Conservation (phyloP, 116 monocot species). For the Thalassia testudinum region DNA sequence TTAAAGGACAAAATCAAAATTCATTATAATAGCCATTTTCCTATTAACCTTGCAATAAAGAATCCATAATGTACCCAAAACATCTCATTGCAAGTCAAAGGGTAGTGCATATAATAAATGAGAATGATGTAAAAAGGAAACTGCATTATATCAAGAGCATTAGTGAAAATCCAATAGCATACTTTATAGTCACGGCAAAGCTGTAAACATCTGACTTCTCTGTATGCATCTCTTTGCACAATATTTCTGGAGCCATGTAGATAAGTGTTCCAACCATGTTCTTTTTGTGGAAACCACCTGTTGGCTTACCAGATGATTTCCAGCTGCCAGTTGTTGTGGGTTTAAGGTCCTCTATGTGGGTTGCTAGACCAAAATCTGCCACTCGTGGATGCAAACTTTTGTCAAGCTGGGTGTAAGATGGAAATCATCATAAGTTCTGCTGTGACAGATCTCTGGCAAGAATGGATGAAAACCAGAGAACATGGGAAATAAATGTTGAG, state of each 20-base stretch:
- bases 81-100: no score
- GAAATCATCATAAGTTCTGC: background rate
- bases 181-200: constrained; percentile 89
- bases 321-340: constrained; percentile 51
- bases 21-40: no score
- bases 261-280: constrained; percentile 98
- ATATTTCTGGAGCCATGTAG: constrained; percentile 97
- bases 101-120: no score
- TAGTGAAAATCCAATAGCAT: constrained; percentile 6
- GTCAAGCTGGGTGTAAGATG: constrained; percentile 41
- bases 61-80: no score
- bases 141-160: no score
- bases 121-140: no score
- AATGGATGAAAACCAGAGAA: background rate
- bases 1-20: no score
- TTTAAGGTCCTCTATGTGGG: constrained; percentile 68
- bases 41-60: no score
- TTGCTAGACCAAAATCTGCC: constrained; percentile 92
- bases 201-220: constrained; percentile 97
- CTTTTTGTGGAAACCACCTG: constrained; percentile 94
- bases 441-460: background rate
- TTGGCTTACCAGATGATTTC: constrained; percentile 89
- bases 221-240: constrained; percentile 75
- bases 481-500: background rate
- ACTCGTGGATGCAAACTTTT: constrained; percentile 45